These are phyloP conservation scores for Pseudocercospora cruenta DNA, from an alignment of 2,329 filamentous ascomycete species.

Conservation along the genomic window DNA sequence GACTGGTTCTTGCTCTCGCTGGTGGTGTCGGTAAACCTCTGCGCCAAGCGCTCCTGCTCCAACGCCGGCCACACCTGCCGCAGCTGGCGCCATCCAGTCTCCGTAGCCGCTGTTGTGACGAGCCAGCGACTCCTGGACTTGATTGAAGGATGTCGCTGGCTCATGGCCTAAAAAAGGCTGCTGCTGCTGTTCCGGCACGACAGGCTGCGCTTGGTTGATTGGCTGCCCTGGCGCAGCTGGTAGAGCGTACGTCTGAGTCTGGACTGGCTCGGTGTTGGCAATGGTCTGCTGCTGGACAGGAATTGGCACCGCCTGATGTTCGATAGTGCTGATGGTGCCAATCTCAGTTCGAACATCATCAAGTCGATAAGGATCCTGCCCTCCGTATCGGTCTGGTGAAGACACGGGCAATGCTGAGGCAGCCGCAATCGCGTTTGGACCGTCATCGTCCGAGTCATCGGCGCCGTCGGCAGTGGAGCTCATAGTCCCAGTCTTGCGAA, in stretches of 20 bases:
- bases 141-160: constrained; percentile 21
- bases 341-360: constrained; percentile 30
- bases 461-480: constrained; percentile 81
- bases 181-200: constrained; percentile 15
- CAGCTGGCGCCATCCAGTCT: constrained; percentile 59
- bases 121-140: constrained; percentile 21
- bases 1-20: constrained; percentile 24
- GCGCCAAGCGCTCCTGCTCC: constrained; percentile 44
- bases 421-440: constrained; percentile 63
- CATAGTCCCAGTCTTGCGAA: constrained; percentile 63
- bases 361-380: constrained; percentile 37
- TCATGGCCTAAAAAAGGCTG: constrained; percentile 35
- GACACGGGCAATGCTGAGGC: constrained; percentile 41
- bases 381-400: constrained; percentile 31
- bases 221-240: constrained; percentile 29
- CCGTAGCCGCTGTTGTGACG: constrained; percentile 46
- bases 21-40: constrained; percentile 30
- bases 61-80: constrained; percentile 44
- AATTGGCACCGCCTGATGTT: constrained; percentile 33
- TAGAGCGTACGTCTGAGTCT: constrained; percentile 32
- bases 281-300: constrained; percentile 21
- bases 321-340: constrained; percentile 22
- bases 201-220: constrained; percentile 12
- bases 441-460: constrained; percentile 68
- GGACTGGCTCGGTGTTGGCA: constrained; percentile 27